Evolutionary conservation across 176 grass and related monocot genomes (phyloP).

Genomic region (Otatea glauca): DNA sequence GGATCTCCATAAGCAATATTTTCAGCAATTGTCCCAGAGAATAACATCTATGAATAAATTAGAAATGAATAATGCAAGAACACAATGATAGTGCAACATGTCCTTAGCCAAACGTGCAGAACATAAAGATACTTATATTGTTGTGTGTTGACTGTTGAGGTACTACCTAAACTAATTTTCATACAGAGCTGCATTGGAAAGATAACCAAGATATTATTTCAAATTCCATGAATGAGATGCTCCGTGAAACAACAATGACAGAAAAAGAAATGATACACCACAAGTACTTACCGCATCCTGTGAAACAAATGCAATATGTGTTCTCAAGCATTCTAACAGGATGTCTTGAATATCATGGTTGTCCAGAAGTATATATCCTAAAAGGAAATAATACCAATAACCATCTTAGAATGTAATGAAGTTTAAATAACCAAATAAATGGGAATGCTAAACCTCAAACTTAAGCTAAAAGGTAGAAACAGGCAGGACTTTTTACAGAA

Average conservation of each 20-base stretch:
- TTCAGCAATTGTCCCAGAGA: conserved; percentile 80
- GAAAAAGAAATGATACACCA: conserved; percentile 26
- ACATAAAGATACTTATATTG: conserved; percentile 10
- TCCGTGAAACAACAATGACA: background rate
- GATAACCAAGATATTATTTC: conserved; percentile 4
- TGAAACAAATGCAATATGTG: conserved; percentile 72
- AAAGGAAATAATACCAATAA: conserved; percentile 20
- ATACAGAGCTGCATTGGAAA: conserved; percentile 3
- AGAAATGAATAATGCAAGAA: conserved; percentile 33
- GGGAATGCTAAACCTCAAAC: background rate
- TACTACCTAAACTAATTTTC: conserved; percentile 2
- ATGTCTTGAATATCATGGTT: conserved; percentile 80
- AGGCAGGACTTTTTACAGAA: background rate
- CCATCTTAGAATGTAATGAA: conserved; percentile 16
- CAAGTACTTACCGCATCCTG: conserved; percentile 68
- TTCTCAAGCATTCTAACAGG: conserved; percentile 62
- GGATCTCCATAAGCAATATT: conserved; percentile 80
- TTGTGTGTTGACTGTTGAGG: conserved; percentile 1
- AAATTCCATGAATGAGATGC: conserved; percentile 1
- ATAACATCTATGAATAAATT: conserved; percentile 67
- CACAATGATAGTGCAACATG: conserved; percentile 2
- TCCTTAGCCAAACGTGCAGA: background rate
- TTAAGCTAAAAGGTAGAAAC: conserved; percentile 1
- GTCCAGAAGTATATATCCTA: conserved; percentile 76
- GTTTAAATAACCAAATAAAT: conserved; percentile 23